Conservation (phyloP, 2,329 filamentous ascomycete species). For the Stemphylium lycopersici region DNA sequence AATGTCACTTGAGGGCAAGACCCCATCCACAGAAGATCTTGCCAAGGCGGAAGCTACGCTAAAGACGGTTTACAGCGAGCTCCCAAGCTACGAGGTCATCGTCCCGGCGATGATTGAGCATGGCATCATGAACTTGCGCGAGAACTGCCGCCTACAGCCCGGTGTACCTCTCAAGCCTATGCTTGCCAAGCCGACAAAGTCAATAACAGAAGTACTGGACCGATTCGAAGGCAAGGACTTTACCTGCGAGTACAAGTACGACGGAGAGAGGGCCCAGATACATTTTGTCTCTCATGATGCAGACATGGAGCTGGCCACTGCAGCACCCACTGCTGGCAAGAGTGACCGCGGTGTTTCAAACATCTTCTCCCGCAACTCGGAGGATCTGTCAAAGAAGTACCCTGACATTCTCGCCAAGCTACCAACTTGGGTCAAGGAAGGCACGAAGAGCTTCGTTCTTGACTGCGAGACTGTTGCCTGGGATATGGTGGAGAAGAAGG, state of each 20-base stretch:
- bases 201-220: conserved; percentile 95
- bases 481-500: conserved; percentile 94
- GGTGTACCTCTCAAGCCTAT: conserved; percentile 97
- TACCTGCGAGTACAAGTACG: conserved; percentile 99
- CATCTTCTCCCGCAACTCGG: conserved; percentile 96
- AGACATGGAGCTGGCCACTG: conserved; percentile 68
- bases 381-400: conserved; percentile 97
- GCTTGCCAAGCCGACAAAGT: conserved; percentile 97
- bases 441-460: conserved; percentile 94
- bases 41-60: conserved; percentile 83
- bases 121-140: conserved; percentile 80
- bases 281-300: conserved; percentile 91
- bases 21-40: conserved; percentile 76
- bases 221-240: conserved; percentile 95
- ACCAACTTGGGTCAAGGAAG: conserved; percentile 84
- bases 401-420: conserved; percentile 92
- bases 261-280: conserved; percentile 97
- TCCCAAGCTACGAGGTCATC: conserved; percentile 94
- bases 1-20: conserved; percentile 69
- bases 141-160: conserved; percentile 88
- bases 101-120: conserved; percentile 87
- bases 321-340: conserved; percentile 66
- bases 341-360: conserved; percentile 77
- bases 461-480: conserved; percentile 98
- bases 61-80: conserved; percentile 93